Percentiles rank a stretch among this genome's conserved stretches.
Conservation (phyloP, 257 asterid genomes). For the Scutellaria barbata region DNA sequence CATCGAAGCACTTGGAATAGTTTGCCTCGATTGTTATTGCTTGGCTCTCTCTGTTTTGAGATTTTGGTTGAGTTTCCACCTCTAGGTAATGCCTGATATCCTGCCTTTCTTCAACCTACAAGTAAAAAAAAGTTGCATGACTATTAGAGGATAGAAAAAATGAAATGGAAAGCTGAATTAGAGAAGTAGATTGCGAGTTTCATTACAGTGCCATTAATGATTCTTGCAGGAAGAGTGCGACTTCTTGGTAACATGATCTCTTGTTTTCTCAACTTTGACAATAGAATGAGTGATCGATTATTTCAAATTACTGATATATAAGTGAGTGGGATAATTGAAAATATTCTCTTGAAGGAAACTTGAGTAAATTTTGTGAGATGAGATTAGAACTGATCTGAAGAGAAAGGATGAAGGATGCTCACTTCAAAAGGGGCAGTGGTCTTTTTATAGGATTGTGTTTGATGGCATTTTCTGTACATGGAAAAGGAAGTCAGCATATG, state of each 20-base stretch:
- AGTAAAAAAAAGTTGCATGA: neutral
- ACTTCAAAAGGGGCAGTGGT: neutral
- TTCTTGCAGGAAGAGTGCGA: slow-evolving; percentile 50
- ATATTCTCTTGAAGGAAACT: neutral
- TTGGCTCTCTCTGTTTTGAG: slow-evolving; percentile 33
- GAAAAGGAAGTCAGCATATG: neutral
- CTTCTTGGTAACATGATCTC: slow-evolving; percentile 45
- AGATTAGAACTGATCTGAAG: neutral
- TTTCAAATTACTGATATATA: too few species aligned
- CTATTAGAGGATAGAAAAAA: neutral
- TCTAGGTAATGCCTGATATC: slow-evolving; percentile 44
- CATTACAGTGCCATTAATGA: slow-evolving; percentile 41
- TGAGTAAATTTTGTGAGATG: too few species aligned
- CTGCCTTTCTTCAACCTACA: slow-evolving; percentile 46
- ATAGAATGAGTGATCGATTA: too few species aligned
- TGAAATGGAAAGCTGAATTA: neutral
- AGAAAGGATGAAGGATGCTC: slow-evolving; percentile 11
- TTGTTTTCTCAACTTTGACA: neutral
- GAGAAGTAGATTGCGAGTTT: slow-evolving; percentile 5
- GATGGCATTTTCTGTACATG: slow-evolving; percentile 19
- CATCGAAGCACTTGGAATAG: slow-evolving; percentile 52
- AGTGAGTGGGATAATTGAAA: neutral
- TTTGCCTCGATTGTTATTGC: slow-evolving; percentile 41
- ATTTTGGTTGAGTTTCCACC: slow-evolving; percentile 42
- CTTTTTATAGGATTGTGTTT: slow-evolving; percentile 5